Evolutionary conservation across 2,329 filamentous ascomycete genomes (phyloP), one percentile per base, ranked within the genome.

Genomic region (Stachybotrys echinatus): DNA sequence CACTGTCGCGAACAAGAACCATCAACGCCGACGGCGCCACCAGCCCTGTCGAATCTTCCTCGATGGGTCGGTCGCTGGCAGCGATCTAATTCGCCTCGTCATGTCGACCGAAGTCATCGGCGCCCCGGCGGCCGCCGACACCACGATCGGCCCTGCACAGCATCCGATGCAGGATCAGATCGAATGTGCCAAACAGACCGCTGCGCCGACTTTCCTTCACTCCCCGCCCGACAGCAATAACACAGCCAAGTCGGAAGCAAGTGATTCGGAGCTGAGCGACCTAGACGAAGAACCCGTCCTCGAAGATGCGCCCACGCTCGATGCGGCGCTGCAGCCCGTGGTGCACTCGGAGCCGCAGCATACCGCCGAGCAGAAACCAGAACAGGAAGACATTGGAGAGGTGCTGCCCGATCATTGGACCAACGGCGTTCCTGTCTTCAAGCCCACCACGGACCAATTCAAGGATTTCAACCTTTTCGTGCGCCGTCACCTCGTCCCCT

Each of bases 361-460:
- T 20, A 7, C 44, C 19, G 52, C 64, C 22, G 58, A 65, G 42
- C 57, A 61, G 37, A 62, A 61, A 10, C 64, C 67, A 14, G 56
- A 76, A 39, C 74, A 77, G 49, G 79, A 82, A 44, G 86, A 90
- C 58, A 85, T 88, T 59, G 88, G 87, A 58, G 88, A 94, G 48
- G 80, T 95, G 49, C 75, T 85, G 44, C 92, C 92, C 1, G 89
- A 92, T 64, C 86, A 96, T 68, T 96, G 89, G 75, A 95, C 90
- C 63, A 92, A 91, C 27, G 88, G 84, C 54, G 88, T 99, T 34
- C 92, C 94, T 8, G 87, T 99, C 53, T 99, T 99, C 72, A 92
- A 86, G 69, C 94, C 94, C 69, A 92, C 87, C 52, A 95, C 96
- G 89, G 81, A 87, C 54, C 91, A 99, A 71, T 97, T 97, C 72